Evolutionary conservation across 2,329 filamentous ascomycete genomes (phyloP).

Genomic region (Verticillium nubilum): DNA sequence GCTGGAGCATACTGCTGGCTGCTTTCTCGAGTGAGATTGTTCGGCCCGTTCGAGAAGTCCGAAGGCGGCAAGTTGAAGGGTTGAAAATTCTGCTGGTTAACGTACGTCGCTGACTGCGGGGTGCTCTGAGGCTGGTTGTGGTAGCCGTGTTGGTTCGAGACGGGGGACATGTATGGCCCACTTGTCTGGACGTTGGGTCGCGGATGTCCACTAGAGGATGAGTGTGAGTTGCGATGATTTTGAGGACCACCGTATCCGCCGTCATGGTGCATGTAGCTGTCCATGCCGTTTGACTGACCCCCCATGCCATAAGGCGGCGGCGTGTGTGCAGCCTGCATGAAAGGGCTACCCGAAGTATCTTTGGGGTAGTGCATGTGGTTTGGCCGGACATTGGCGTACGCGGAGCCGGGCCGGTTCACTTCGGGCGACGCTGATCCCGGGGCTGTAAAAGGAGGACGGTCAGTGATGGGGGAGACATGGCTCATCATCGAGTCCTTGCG

Average conservation of each 20-base stretch:
- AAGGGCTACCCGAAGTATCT: constrained; percentile 37
- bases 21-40: constrained; percentile 22
- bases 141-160: constrained; percentile 42
- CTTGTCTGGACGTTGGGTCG: constrained; percentile 42
- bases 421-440: constrained; percentile 42
- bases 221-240: constrained; percentile 24
- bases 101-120: constrained; percentile 44
- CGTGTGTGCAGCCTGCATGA: constrained; percentile 39
- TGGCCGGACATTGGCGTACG: constrained; percentile 33
- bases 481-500: constrained; percentile 64
- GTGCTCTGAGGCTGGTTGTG: constrained; percentile 39
- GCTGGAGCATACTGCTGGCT: constrained; percentile 29
- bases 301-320: constrained; percentile 28
- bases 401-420: constrained; percentile 35
- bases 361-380: constrained; percentile 39
- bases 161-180: constrained; percentile 47
- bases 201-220: constrained; percentile 35
- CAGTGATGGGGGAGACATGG: constrained; percentile 39
- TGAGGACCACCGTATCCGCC: constrained; percentile 25
- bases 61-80: constrained; percentile 59
- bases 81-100: constrained; percentile 56
- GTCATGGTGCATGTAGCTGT: constrained; percentile 37
- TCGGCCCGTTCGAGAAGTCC: constrained; percentile 37
- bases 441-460: constrained; percentile 33
- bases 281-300: constrained; percentile 29